phyloP scores from a whole-genome alignment of 1,284 basidiomycete genomes.

The Sutorius eximius region DNA sequence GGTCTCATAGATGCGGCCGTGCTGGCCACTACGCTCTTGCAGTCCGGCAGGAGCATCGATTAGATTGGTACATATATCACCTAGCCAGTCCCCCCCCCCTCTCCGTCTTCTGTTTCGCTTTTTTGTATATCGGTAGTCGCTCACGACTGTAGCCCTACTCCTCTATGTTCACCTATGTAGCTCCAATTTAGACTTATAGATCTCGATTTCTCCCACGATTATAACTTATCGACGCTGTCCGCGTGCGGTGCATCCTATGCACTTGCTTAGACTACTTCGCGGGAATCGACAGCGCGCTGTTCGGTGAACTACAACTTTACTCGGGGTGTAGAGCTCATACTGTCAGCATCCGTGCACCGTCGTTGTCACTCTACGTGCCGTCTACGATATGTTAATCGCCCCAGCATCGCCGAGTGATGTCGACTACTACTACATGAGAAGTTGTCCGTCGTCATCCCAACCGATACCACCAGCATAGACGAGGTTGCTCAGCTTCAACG shows the following conservation, averaged over 20 bases:
- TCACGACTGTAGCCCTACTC: background rate
- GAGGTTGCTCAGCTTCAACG: background rate
- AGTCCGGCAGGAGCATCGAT: conserved; percentile 51
- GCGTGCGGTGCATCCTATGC: background rate
- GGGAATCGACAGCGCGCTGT: background rate
- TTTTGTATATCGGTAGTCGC: background rate
- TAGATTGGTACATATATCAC: conserved; percentile 23
- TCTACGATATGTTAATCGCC: no score
- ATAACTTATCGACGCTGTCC: background rate
- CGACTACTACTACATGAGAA: background rate
- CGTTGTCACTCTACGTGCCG: no score
- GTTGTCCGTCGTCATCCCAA: background rate
- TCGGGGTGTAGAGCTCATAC: background rate
- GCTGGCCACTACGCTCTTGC: conserved; percentile 47
- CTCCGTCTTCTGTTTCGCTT: background rate
- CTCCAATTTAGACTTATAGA: background rate
- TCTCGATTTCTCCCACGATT: background rate
- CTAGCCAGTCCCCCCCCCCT: background rate
- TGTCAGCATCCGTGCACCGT: no score
- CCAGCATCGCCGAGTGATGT: no score
- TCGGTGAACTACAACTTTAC: no score
- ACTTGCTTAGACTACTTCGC: background rate
- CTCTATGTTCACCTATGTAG: background rate
- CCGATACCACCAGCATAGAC: background rate
- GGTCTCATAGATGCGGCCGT: conserved; percentile 45